Percentiles rank a stretch among this genome's conserved stretches.
Conservation (phyloP, 331 rosid species). For the Cydonia oblonga region DNA sequence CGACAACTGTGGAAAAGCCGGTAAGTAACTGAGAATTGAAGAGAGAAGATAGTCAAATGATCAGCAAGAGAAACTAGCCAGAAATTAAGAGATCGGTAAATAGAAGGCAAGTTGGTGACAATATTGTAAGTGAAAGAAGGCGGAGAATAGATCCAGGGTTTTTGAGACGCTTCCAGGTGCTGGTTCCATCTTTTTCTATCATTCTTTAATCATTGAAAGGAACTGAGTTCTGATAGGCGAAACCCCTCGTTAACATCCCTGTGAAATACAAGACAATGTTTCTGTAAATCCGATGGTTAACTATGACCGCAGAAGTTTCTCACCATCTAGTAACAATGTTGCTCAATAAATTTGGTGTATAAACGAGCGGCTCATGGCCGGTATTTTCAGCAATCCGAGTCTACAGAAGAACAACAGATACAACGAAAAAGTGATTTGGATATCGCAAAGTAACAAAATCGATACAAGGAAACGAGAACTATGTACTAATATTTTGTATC, state of each 20-base stretch:
- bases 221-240: not conserved
- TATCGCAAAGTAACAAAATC: not conserved
- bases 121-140: not conserved
- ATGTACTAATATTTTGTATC: conserved; percentile 16
- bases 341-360: not conserved
- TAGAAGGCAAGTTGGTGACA: no score
- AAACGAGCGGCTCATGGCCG: not conserved
- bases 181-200: not conserved
- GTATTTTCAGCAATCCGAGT: not conserved
- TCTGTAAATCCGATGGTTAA: not conserved
- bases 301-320: not conserved
- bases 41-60: not conserved
- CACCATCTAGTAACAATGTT: not conserved
- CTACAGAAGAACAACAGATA: not conserved
- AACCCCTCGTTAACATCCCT: not conserved
- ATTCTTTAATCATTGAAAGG: no score
- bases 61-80: not conserved
- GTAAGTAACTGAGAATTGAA: not conserved
- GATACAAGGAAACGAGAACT: conserved; percentile 7
- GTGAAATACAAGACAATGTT: not conserved
- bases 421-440: not conserved
- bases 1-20: not conserved
- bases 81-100: no score
- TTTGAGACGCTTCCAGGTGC: not conserved
- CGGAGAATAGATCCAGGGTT: not conserved